Evolutionary conservation across 352 stramenopile genomes (phyloP).

Genomic region (Globisporangium middletonii): DNA sequence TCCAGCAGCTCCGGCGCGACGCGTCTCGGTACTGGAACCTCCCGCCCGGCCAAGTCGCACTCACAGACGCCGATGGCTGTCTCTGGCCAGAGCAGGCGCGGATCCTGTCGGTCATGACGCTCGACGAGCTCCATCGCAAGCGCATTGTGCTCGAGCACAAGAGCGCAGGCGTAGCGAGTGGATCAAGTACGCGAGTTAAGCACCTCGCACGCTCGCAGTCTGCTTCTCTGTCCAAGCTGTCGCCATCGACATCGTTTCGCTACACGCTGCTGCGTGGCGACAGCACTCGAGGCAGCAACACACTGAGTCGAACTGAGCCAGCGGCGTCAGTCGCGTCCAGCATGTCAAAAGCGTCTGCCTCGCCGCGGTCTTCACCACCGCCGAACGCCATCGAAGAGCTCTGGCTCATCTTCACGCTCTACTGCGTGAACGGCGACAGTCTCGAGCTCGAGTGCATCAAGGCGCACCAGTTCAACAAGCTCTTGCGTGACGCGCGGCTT

Average conservation of each 20-base stretch:
- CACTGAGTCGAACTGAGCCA: background rate
- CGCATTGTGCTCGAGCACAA: conserved; percentile 55
- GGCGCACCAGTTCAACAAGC: conserved; percentile 67
- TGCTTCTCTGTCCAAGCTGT: background rate
- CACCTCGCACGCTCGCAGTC: conserved; percentile 15
- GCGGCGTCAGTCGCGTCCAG: background rate
- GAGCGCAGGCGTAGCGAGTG: conserved; percentile 7
- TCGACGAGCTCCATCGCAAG: conserved; percentile 39
- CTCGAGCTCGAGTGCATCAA: conserved; percentile 67
- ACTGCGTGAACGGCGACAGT: conserved; percentile 72
- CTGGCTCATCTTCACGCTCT: conserved; percentile 77
- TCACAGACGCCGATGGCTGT: conserved; percentile 58
- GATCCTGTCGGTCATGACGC: conserved; percentile 55
- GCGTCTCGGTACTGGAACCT: conserved; percentile 69
- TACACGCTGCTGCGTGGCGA: conserved; percentile 1
- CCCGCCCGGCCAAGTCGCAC: conserved; percentile 26
- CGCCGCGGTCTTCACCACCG: background rate
- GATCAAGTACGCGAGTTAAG: conserved; percentile 5
- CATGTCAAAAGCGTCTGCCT: background rate
- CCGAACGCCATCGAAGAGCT: conserved; percentile 53
- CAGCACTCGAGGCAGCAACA: background rate
- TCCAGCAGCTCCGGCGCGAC: conserved; percentile 65
- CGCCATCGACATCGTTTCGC: conserved; percentile 1
- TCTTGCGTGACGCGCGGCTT: conserved; percentile 54
- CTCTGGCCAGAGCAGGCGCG: conserved; percentile 74